Percentiles rank a stretch among this genome's conserved stretches.
Conservation (phyloP, 441 rosid genomes). For the Flueggea neowawraea region DNA sequence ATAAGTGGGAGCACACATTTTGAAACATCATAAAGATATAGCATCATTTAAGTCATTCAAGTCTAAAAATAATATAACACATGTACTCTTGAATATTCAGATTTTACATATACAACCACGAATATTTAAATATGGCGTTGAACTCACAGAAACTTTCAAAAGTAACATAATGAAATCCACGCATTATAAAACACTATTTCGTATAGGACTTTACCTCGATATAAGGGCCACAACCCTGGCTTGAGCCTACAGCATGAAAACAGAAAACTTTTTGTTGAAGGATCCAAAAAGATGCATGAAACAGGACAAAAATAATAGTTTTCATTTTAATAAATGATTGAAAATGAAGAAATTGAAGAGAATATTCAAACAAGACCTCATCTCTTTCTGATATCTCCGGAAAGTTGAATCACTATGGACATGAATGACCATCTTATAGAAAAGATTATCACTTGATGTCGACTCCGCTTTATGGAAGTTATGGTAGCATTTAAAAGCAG, state of each 20-base stretch:
- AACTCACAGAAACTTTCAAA: too few species aligned
- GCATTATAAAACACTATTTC: too few species aligned
- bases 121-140: too few species aligned
- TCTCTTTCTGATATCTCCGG: slow-evolving; percentile 92
- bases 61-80: too few species aligned
- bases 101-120: too few species aligned
- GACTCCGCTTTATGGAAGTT: slow-evolving; percentile 72
- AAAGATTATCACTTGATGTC: slow-evolving; percentile 66
- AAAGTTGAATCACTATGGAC: slow-evolving; percentile 84
- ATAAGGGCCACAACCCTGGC: slow-evolving; percentile 91
- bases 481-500: slow-evolving; percentile 85
- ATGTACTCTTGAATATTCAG: too few species aligned
- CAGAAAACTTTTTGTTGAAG: slow-evolving; percentile 14
- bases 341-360: slow-evolving; percentile 11
- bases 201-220: slow-evolving; percentile 64
- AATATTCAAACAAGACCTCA: slow-evolving; percentile 55
- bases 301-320: not conserved
- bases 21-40: too few species aligned
- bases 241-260: slow-evolving; percentile 49
- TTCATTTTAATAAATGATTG: not conserved
- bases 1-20: too few species aligned
- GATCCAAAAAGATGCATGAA: slow-evolving; percentile 5
- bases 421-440: slow-evolving; percentile 91
- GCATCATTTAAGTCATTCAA: too few species aligned
- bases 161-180: too few species aligned